Percentiles rank a stretch among this genome's conserved stretches.
These are phyloP conservation scores for Fraxinus ornus DNA, from an alignment of 305 asterid genomes.

Conservation along the genomic window DNA sequence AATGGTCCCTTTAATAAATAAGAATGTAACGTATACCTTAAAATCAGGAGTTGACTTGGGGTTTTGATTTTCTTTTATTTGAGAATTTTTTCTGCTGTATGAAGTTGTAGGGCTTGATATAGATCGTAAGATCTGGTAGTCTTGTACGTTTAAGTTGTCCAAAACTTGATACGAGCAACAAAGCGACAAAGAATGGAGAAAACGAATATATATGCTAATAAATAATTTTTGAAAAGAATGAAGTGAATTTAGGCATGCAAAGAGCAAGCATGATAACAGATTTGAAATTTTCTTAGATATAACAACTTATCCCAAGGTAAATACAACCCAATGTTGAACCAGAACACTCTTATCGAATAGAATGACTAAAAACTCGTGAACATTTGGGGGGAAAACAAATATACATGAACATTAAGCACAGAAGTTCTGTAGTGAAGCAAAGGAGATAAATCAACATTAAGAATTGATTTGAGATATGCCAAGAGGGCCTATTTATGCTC, in stretches of 20 bases:
- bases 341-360: too few species aligned
- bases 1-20: background rate
- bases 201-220: background rate
- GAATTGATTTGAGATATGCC: background rate
- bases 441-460: background rate
- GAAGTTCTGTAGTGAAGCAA: background rate
- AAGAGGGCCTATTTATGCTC: background rate
- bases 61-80: background rate
- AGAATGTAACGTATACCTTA: background rate
- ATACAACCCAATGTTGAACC: too few species aligned
- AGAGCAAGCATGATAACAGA: too few species aligned
- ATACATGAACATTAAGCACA: background rate
- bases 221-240: background rate
- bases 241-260: background rate
- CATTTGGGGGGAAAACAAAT: background rate
- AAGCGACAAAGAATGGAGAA: background rate
- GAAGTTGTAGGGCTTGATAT: background rate
- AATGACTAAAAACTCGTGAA: background rate
- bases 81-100: background rate
- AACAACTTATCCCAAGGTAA: too few species aligned
- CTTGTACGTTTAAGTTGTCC: background rate
- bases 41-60: background rate
- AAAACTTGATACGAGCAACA: background rate
- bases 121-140: background rate
- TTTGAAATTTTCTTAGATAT: too few species aligned